These are phyloP conservation scores for Aspergillus carbonarius DNA, from an alignment of 2,329 filamentous ascomycete species.

Conservation along the genomic window DNA sequence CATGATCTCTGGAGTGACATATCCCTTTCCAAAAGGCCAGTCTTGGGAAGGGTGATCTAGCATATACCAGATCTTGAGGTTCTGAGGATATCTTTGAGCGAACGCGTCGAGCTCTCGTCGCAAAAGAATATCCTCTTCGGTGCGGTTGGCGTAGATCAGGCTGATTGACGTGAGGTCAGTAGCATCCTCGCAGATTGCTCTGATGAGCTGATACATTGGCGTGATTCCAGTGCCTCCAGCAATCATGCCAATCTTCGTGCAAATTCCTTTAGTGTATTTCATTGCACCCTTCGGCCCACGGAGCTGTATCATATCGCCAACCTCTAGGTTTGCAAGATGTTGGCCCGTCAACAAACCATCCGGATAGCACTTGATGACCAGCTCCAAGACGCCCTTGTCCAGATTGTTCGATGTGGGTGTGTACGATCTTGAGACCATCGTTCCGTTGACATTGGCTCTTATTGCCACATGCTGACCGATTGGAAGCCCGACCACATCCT, in stretches of 20 bases:
- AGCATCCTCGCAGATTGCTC: constrained; percentile 63
- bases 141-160: constrained; percentile 60
- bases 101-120: constrained; percentile 57
- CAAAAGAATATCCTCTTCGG: constrained; percentile 61
- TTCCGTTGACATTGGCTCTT: constrained; percentile 48
- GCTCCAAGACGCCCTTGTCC: constrained; percentile 34
- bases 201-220: constrained; percentile 62
- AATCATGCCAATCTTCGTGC: constrained; percentile 38
- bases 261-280: constrained; percentile 31
- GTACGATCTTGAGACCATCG: constrained; percentile 53
- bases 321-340: constrained; percentile 30
- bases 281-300: constrained; percentile 40
- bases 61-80: constrained; percentile 58
- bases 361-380: constrained; percentile 39
- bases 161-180: constrained; percentile 57
- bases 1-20: constrained; percentile 54
- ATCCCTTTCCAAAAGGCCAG: constrained; percentile 54
- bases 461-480: constrained; percentile 60
- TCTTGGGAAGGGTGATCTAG: constrained; percentile 48
- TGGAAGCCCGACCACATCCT: constrained; percentile 53
- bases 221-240: constrained; percentile 44
- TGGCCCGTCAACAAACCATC: constrained; percentile 34
- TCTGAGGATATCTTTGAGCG: constrained; percentile 51
- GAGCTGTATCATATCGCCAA: constrained; percentile 36
- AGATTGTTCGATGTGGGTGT: constrained; percentile 46